Conservation (phyloP, 192 early-diverging fungal genomes). For the Rhizophagus sp. region DNA sequence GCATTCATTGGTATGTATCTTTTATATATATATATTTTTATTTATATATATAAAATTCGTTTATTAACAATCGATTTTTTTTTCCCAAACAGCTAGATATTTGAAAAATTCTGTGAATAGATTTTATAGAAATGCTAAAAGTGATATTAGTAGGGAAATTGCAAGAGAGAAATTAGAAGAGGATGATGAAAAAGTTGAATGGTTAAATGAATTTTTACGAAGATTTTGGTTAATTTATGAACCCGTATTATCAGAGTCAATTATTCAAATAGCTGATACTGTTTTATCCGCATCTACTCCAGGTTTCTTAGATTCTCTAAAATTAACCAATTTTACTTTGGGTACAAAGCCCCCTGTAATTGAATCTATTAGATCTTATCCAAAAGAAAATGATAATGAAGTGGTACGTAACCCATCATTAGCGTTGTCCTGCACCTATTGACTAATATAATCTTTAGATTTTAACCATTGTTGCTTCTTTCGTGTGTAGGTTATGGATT, state of each 20-base stretch:
- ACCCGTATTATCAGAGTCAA: constrained; percentile 74
- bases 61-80: not conserved
- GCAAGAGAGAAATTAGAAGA: constrained; percentile 48
- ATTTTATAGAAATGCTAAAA: constrained; percentile 66
- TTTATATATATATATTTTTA: not conserved
- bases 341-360: constrained; percentile 77
- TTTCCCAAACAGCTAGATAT: constrained; percentile 56
- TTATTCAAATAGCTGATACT: constrained; percentile 71
- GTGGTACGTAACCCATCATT: constrained; percentile 46
- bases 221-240: constrained; percentile 92
- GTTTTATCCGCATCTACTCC: constrained; percentile 77
- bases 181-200: constrained; percentile 74
- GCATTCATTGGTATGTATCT: constrained; percentile 16
- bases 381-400: constrained; percentile 71
- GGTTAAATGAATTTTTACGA: constrained; percentile 87
- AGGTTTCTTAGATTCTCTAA: constrained; percentile 76
- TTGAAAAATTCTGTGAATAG: constrained; percentile 73
- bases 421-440: too few relatives aligned
- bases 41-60: not conserved
- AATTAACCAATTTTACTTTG: constrained; percentile 72
- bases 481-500: constrained; percentile 77
- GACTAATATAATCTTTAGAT: not conserved
- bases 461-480: not conserved
- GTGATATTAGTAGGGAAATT: constrained; percentile 69
- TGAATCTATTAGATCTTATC: constrained; percentile 69